phyloP scores from a whole-genome alignment of 2,329 filamentous ascomycete species.

The Pleurostoma richardsiae region DNA sequence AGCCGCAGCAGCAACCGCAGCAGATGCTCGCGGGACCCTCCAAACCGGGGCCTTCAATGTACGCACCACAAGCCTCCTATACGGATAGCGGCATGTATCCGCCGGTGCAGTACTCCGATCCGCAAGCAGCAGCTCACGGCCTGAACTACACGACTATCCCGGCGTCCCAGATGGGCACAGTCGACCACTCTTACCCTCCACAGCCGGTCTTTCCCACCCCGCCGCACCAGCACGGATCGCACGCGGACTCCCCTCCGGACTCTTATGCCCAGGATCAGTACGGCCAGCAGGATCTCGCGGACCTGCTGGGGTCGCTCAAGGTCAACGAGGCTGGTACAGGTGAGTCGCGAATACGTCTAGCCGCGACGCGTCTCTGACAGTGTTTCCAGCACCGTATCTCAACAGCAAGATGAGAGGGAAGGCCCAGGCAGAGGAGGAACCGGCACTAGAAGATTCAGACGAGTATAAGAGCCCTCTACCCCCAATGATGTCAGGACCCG shows the following conservation, averaged over 20 bases:
- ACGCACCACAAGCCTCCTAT: slow-evolving; percentile 45
- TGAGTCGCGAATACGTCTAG: slow-evolving; percentile 34
- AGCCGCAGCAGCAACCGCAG: slow-evolving; percentile 30
- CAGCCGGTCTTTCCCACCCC: slow-evolving; percentile 50
- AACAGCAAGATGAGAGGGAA: slow-evolving; percentile 48
- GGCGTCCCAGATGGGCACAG: slow-evolving; percentile 35
- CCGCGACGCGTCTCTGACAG: not conserved
- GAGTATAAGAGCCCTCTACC: slow-evolving; percentile 70
- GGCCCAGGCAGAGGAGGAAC: slow-evolving; percentile 49
- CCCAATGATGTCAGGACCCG: slow-evolving; percentile 61
- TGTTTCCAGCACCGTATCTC: slow-evolving; percentile 72
- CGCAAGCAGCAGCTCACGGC: slow-evolving; percentile 36
- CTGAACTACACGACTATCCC: slow-evolving; percentile 51
- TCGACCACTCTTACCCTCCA: slow-evolving; percentile 46
- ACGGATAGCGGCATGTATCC: slow-evolving; percentile 40
- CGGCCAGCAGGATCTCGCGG: slow-evolving; percentile 66
- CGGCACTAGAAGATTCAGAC: slow-evolving; percentile 64
- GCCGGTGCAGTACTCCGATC: slow-evolving; percentile 39
- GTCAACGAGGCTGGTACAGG: slow-evolving; percentile 84
- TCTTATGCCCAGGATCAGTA: slow-evolving; percentile 60
- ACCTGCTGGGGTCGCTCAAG: slow-evolving; percentile 79
- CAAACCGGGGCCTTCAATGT: slow-evolving; percentile 38
- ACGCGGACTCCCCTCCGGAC: slow-evolving; percentile 36
- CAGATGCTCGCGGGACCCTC: slow-evolving; percentile 34
- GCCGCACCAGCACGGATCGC: slow-evolving; percentile 37